These are phyloP conservation scores for Allomyces macrogynus DNA, from an alignment of 192 early-diverging fungal species.

Conservation along the genomic window DNA sequence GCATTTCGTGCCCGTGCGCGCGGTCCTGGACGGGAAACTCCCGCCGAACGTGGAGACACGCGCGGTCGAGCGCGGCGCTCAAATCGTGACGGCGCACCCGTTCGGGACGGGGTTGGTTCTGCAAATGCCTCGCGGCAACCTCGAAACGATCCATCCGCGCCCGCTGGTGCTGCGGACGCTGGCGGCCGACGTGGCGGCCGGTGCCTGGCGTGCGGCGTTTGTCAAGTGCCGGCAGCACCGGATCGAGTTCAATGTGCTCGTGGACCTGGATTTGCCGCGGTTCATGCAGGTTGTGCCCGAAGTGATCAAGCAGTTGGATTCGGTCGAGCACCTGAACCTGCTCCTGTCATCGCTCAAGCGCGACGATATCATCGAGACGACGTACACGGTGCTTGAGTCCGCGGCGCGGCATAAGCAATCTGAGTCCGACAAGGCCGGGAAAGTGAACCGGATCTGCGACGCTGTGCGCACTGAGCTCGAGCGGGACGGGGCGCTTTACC, in stretches of 20 bases:
- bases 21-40: constrained; percentile 1
- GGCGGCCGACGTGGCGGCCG: constrained; percentile 30
- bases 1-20: constrained; percentile 43
- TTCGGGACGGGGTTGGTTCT: constrained; percentile 10
- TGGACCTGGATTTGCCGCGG: constrained; percentile 47
- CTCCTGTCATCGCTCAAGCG: constrained; percentile 64
- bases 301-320: constrained; percentile 58
- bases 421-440: constrained; percentile 7
- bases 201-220: constrained; percentile 63
- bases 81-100: constrained; percentile 41
- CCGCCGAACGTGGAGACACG: constrained; percentile 14
- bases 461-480: constrained; percentile 40
- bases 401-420: not conserved
- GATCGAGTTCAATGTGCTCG: constrained; percentile 81
- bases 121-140: constrained; percentile 90
- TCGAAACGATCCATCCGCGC: constrained; percentile 81
- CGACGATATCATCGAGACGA: constrained; percentile 62
- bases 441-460: constrained; percentile 57
- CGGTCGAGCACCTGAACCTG: constrained; percentile 74
- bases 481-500: constrained; percentile 10
- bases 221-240: constrained; percentile 65
- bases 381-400: constrained; percentile 37
- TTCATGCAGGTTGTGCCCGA: constrained; percentile 44
- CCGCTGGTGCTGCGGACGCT: constrained; percentile 63
- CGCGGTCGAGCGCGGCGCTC: constrained; percentile 77